phyloP scores from a whole-genome alignment of 768 basidiomycete genomes.

The Mycena vulgaris region DNA sequence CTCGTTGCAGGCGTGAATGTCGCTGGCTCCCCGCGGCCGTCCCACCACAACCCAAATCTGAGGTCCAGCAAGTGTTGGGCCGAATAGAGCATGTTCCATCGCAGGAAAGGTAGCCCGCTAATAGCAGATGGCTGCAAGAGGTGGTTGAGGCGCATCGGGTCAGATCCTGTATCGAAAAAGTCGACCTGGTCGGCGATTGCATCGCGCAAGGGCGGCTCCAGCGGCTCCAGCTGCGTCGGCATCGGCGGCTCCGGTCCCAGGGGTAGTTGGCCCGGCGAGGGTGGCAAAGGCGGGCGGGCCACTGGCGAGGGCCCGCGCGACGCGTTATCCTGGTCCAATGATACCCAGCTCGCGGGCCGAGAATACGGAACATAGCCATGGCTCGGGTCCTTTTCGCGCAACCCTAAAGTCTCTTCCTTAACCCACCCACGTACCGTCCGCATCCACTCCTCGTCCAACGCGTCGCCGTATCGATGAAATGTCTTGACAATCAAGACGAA shows the following conservation, averaged over 20 bases:
- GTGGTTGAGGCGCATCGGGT: background rate
- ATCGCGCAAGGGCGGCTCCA: no score
- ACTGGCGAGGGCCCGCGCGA: no score
- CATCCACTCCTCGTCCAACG: constrained; percentile 41
- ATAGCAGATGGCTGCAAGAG: background rate
- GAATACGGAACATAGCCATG: no score
- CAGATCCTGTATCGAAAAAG: background rate
- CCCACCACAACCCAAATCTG: background rate
- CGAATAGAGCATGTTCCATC: background rate
- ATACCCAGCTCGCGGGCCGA: no score
- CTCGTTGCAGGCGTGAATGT: background rate
- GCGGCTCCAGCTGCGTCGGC: no score
- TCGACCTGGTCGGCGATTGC: background rate
- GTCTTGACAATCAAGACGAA: constrained; percentile 67
- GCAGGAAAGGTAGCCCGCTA: background rate
- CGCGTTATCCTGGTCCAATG: no score
- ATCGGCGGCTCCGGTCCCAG: background rate
- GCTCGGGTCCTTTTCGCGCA: no score
- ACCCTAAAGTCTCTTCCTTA: background rate
- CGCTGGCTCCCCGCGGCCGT: background rate
- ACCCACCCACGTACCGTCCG: constrained; percentile 41
- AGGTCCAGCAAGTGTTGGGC: background rate
- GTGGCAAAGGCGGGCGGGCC: no score
- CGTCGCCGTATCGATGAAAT: constrained; percentile 66
- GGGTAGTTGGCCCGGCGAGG: background rate